Conservation (phyloP, 371 early-diverging fungal species). For the Lichtheimia ramosa region DNA sequence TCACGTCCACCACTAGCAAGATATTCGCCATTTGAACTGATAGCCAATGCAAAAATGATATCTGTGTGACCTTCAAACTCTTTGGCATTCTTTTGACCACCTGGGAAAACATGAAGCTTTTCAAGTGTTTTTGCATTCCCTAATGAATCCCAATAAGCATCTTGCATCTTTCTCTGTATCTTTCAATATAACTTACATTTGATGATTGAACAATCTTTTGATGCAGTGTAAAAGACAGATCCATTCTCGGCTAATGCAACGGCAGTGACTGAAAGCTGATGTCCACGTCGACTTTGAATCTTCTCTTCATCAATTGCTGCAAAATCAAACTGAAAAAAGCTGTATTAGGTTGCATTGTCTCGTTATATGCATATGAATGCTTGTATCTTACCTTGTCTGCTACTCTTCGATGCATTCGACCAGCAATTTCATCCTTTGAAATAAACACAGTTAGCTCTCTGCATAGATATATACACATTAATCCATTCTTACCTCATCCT, state of each 20-base stretch:
- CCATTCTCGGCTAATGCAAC: constrained; percentile 73
- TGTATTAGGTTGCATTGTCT: neutral
- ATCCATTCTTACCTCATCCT: constrained; percentile 71
- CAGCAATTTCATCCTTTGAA: constrained; percentile 55
- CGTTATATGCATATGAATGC: no score
- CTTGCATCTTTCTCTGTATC: neutral
- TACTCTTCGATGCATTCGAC: constrained; percentile 51
- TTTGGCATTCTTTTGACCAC: constrained; percentile 76
- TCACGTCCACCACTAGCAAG: constrained; percentile 87
- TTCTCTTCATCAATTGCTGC: constrained; percentile 39
- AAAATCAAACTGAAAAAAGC: constrained; percentile 41
- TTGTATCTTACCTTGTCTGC: constrained; percentile 44
- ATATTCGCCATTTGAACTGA: constrained; percentile 81
- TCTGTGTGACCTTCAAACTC: constrained; percentile 82
- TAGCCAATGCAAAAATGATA: constrained; percentile 77
- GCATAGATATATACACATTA: neutral
- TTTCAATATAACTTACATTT: constrained; percentile 62
- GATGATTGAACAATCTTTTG: constrained; percentile 87
- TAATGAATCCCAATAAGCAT: constrained; percentile 6
- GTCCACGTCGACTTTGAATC: constrained; percentile 55
- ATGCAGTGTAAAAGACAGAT: constrained; percentile 77
- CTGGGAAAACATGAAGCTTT: constrained; percentile 65
- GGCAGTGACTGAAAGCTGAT: constrained; percentile 78
- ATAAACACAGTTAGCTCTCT: neutral
- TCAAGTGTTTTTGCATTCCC: constrained; percentile 63